Base-by-base conservation (phyloP, 306 rosid species). In the Senna tora region DNA sequence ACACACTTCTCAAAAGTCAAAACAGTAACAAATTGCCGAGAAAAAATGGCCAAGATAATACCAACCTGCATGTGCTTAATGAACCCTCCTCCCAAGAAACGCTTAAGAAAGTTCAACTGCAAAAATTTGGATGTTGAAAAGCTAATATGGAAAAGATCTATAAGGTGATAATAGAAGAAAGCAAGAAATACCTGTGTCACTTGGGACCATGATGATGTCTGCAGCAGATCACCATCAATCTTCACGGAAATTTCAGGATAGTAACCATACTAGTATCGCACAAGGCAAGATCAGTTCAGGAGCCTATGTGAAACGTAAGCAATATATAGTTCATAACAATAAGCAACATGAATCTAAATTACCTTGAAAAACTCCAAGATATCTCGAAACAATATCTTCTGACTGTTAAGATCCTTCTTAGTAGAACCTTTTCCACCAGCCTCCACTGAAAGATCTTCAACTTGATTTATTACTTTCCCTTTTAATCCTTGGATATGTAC, bases 381-480 rank as follows among this genome's bases (percentile, higher is more conserved):
- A 68, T 94, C 97, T 28, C 86, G 84, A 75, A 94, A 94, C 66
- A 88, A 78, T 75, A 84, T 91, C 85, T 94, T 80, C 82, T 94
- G 98, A 71, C 66, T 87, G 83, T 82, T 94, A 39, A 91, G 96
- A 89, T 94, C 92, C 71, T 86, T 94, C 76, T 91, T 94, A 16
- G 85, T 84, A 76, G 98, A 84, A 41, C 97, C 96, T 83, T 84
- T 91, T 38, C 98, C 97, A 38, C 95, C 96, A 21, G 98, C 98
- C 88, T 94, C 97, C 8, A 83, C 73, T 15, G 96, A 82, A 42
- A 94, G 98, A 69, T 63, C 39, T 84, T 77, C 89, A 20, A 92
- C 94, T 81, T 91, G 97, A 75, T 83, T 91, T 53, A 89, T 76
- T 65, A 94, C 85, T 80, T 89, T 91, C 20, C 87, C 84, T 83